Base-by-base conservation (phyloP, 331 rosid genomes). In the Cydonia oblonga region DNA sequence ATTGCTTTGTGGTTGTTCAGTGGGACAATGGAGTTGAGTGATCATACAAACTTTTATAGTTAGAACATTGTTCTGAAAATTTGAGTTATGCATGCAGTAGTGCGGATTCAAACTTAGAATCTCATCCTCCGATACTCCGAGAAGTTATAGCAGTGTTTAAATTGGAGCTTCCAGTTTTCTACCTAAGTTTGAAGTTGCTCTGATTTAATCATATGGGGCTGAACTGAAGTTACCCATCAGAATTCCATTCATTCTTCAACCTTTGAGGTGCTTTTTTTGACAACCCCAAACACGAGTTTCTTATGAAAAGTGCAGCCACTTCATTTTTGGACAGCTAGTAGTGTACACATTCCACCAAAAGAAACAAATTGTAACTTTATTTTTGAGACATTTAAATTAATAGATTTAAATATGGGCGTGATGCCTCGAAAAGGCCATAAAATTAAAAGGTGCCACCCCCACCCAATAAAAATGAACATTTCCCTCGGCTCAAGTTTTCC, bases 401-500 rank as follows among this genome's bases (percentile, higher is more conserved):
- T 8, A 7, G 14, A 11, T 24, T 24, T 26, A 7, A 60, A 8
- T 24, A 40, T 18, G 60, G 1, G 68, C 9, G 42, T 57, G 30
- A 72, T 60, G 68, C 30, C 68, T 40, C 42, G 59, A 53, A 60
- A 72, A 60, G 69, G 59, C 16, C 44, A 26, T n/a, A 40, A 40
- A 12, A 72, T 60, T 60, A 2, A 60, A 72, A 44, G 69, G 77
- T 44, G 77, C 9, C 73, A 80, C 6, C 38, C 68, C 30, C 30
- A 71, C 29, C 70, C 75, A 63, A 25, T 40, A 58, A 56, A 56
- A 74, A 71, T 63, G 65, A 63, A 44, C 65, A 75, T 75, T 23
- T 60, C 72, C 42, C 82, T 70, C 66, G 65, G 68, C 67, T 75
- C 28, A 80, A 84, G 83, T 64, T 74, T 68, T 80, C 75, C 32